Evolutionary conservation across 345 rosid genomes (phyloP), one percentile per base, ranked within the genome.

Genomic region (Geranium brycei): DNA sequence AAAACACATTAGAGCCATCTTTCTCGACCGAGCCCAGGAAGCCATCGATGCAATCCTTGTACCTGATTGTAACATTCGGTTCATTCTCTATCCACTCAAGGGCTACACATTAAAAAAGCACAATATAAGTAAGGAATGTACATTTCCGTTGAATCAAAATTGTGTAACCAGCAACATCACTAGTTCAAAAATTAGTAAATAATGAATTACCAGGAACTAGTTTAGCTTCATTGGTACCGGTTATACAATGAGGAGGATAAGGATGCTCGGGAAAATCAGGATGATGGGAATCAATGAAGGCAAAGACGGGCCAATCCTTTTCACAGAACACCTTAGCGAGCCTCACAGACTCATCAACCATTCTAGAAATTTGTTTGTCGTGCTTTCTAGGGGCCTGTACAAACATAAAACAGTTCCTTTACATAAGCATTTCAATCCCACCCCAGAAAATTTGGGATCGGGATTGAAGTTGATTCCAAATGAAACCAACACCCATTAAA

Each of bases 11-110:
- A 76, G 95, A 85, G 53, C 95, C 85, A 66, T 87, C 96, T 62
- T 71, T 72, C 73, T 93, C 87, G 69, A 87, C 64, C 6, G 89
- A 82, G 69, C 91, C 98, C 19, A 92, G 70, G 75, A 87, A 88
- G 56, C 97, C 99, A 76, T 90, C 78, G 63, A 91, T 63, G 62
- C 97, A 88, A 72, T 83, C 91, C 72, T 93, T 93, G 72, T 78
- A 40, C 72, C 73, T 82, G 58, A 93, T 80, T 16, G 88, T 87
- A 2, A 65, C 96, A 79, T 75, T 73, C 0, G 75, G 64, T 66
- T 91, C 88, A 65, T 73, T 78, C 73, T 87, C 95, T 62, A 87
- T 75, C 95, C 95, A 93, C 61, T 81, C 63, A 16, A 93, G 75
- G 57, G 76, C 99, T 93, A 59, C 28, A 71, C 6, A 58, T 18